These are phyloP conservation scores for Tolypocladium nubicola DNA, from an alignment of 2,329 filamentous ascomycete genomes.

Conservation along the genomic window DNA sequence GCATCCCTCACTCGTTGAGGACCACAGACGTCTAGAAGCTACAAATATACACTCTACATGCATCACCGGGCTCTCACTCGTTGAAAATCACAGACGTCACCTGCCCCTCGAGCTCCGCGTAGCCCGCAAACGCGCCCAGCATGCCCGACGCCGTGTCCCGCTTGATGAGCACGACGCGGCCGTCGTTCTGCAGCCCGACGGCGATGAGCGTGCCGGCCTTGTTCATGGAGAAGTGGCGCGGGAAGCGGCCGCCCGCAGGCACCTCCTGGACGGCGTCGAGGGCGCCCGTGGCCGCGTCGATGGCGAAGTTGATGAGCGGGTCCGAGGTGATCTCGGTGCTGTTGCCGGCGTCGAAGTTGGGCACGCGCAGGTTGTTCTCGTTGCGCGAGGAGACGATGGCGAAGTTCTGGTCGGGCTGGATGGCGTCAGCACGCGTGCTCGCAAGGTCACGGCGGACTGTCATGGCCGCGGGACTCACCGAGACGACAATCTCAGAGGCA, in stretches of 20 bases:
- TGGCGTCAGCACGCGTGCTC: not conserved
- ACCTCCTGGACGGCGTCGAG: constrained; percentile 45
- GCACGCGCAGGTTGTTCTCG: constrained; percentile 41
- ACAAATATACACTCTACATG: not conserved
- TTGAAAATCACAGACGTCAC: constrained; percentile 38
- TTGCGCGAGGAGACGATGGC: constrained; percentile 59
- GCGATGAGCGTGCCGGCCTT: constrained; percentile 52
- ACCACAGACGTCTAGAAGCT: no score
- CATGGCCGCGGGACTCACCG: constrained; percentile 32
- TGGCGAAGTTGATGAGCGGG: constrained; percentile 51
- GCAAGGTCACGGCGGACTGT: not conserved
- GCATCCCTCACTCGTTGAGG: not conserved
- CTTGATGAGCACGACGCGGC: constrained; percentile 49
- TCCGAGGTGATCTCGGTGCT: constrained; percentile 43
- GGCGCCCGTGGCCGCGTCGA: constrained; percentile 41
- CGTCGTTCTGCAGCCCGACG: constrained; percentile 52
- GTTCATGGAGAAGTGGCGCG: constrained; percentile 60
- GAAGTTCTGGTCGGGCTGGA: constrained; percentile 48
- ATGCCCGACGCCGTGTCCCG: constrained; percentile 49
- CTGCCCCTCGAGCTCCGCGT: constrained; percentile 29
- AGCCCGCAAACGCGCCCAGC: constrained; percentile 36
- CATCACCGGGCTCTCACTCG: constrained; percentile 14
- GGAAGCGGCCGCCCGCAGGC: constrained; percentile 53
- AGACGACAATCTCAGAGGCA: constrained; percentile 46
- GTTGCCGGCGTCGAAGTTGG: constrained; percentile 31